phyloP scores from a whole-genome alignment of 2,329 filamentous ascomycete genomes.

The Exophiala aquamarina region DNA sequence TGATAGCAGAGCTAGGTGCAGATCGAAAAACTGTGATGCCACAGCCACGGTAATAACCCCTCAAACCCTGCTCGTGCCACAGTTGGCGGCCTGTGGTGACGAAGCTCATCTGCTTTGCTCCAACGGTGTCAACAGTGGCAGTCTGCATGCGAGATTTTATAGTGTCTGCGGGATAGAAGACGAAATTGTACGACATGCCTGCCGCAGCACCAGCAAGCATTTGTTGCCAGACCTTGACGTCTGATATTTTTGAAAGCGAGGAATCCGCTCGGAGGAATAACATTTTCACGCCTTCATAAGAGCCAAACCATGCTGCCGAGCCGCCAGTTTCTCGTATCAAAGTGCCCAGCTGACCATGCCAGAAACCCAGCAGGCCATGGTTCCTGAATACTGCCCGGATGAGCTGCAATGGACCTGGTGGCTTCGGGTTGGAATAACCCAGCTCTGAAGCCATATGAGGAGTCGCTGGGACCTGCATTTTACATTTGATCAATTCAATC shows the following conservation, averaged over 20 bases:
- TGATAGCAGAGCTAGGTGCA: constrained; percentile 94
- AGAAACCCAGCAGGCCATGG: constrained; percentile 83
- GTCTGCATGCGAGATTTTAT: constrained; percentile 98
- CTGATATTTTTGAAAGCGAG: constrained; percentile 19
- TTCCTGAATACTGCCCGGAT: constrained; percentile 78
- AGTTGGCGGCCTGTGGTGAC: constrained; percentile 59
- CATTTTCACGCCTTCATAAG: constrained; percentile 76
- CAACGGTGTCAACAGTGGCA: constrained; percentile 36
- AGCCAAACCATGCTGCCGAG: constrained; percentile 91
- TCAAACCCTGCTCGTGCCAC: constrained; percentile 80
- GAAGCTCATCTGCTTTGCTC: background rate
- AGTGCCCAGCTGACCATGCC: constrained; percentile 92
- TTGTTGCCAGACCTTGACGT: constrained; percentile 78
- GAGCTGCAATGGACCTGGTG: constrained; percentile 65
- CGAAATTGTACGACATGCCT: constrained; percentile 92
- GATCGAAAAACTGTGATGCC: constrained; percentile 87
- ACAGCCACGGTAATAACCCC: constrained; percentile 87
- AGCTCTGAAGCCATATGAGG: constrained; percentile 30
- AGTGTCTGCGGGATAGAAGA: constrained; percentile 96
- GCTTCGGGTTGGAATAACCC: constrained; percentile 44
- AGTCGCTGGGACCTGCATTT: constrained; percentile 74
- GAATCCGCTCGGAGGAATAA: constrained; percentile 64
- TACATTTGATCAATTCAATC: constrained; percentile 96
- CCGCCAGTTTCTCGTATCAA: constrained; percentile 92
- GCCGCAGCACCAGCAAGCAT: constrained; percentile 83